A percentile compares a stretch with the other conserved stretches of the same genome.
Conservation (phyloP, 2,329 filamentous ascomycete species). For the Aspergillus quadricinctus region DNA sequence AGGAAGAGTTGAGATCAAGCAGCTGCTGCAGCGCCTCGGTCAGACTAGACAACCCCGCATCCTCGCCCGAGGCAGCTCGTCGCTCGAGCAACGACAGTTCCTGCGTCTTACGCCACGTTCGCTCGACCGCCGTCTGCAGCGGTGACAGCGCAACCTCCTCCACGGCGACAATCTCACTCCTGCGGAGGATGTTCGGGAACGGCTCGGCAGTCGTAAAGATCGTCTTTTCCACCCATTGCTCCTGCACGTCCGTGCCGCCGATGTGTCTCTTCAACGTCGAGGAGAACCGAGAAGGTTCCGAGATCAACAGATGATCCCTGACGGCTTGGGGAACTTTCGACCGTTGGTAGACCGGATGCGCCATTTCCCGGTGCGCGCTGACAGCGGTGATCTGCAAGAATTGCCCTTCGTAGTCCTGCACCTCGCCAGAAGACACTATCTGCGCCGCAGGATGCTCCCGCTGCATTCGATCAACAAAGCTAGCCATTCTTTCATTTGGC, state of each 20-base stretch:
- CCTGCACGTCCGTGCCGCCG: slow-evolving; percentile 59
- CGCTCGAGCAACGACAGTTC: slow-evolving; percentile 76
- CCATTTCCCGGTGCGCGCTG: slow-evolving; percentile 74
- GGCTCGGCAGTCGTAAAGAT: slow-evolving; percentile 77
- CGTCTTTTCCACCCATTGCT: slow-evolving; percentile 77
- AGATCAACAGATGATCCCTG: slow-evolving; percentile 79
- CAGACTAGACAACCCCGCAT: slow-evolving; percentile 63
- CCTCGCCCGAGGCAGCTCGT: slow-evolving; percentile 67
- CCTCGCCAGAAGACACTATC: slow-evolving; percentile 65
- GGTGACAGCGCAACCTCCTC: slow-evolving; percentile 65
- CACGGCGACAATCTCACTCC: slow-evolving; percentile 74
- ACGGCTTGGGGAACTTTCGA: slow-evolving; percentile 78
- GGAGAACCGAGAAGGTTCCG: slow-evolving; percentile 73
- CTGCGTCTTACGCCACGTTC: slow-evolving; percentile 83
- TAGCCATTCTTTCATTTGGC: slow-evolving; percentile 68
- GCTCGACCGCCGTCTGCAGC: slow-evolving; percentile 83
- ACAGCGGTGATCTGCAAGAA: slow-evolving; percentile 79
- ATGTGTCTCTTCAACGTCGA: slow-evolving; percentile 69
- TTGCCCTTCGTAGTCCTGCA: slow-evolving; percentile 84
- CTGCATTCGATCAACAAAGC: slow-evolving; percentile 88
- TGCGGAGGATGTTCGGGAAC: slow-evolving; percentile 85
- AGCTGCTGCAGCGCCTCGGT: slow-evolving; percentile 73
- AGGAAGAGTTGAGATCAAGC: slow-evolving; percentile 67
- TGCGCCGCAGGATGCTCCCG: slow-evolving; percentile 83
- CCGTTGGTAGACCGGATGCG: slow-evolving; percentile 80